phyloP scores from a whole-genome alignment of 352 stramenopile genomes.

The Phytophthora pisi region DNA sequence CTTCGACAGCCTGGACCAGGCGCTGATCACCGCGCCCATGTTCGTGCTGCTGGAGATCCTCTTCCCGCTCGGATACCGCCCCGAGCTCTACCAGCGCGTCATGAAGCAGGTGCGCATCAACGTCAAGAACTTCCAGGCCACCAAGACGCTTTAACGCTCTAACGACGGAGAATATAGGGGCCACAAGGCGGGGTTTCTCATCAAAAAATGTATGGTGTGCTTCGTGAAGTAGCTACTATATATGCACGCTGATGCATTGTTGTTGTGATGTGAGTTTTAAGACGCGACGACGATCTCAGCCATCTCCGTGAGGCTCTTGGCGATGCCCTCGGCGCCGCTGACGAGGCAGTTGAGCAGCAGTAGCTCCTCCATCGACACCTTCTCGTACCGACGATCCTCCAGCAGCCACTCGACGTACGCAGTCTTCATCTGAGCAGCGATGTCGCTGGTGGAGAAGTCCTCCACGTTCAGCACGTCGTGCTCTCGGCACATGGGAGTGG shows the following conservation, averaged over 20 bases:
- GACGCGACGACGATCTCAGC: conserved; percentile 26
- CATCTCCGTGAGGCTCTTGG: conserved; percentile 31
- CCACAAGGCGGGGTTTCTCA: background rate
- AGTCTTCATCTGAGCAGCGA: conserved; percentile 31
- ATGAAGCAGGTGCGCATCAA: conserved; percentile 68
- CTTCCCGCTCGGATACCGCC: conserved; percentile 81
- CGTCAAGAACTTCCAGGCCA: conserved; percentile 60
- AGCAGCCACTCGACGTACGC: conserved; percentile 36
- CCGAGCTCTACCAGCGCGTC: conserved; percentile 67
- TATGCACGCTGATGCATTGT: background rate
- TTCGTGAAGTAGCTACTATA: conserved; percentile 9
- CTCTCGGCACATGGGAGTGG: conserved; percentile 22
- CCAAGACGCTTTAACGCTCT: conserved; percentile 48
- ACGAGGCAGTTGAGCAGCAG: conserved; percentile 35
- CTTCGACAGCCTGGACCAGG: conserved; percentile 87
- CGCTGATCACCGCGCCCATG: conserved; percentile 82
- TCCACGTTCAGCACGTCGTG: conserved; percentile 34
- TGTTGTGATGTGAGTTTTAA: conserved; percentile 2
- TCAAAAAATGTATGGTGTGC: background rate
- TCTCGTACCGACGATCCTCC: conserved; percentile 32
- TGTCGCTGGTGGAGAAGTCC: conserved; percentile 28
- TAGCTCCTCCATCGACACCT: conserved; percentile 35
- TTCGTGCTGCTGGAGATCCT: conserved; percentile 90
- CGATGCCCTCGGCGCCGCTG: conserved; percentile 31
- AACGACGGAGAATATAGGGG: background rate